These are phyloP conservation scores for Teratosphaeriaceae sp. DNA, from an alignment of 2,329 filamentous ascomycete species.

Conservation along the genomic window DNA sequence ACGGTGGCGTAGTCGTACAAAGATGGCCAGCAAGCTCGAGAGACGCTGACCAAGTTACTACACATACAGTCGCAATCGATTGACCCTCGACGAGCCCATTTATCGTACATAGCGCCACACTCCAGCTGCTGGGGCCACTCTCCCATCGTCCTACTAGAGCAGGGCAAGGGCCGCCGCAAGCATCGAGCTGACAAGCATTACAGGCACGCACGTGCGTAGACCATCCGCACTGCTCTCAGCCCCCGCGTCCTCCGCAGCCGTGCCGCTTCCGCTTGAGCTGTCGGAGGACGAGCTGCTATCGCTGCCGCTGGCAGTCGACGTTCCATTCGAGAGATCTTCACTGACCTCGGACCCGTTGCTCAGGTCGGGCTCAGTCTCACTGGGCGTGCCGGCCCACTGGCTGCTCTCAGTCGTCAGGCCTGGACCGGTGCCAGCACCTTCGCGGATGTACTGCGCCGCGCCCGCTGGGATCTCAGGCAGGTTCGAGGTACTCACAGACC, in stretches of 20 bases:
- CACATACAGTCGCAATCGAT: too few species aligned
- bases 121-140: too few species aligned
- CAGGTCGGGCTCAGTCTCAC: constrained; percentile 39
- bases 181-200: not conserved
- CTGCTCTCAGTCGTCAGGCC: constrained; percentile 45
- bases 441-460: constrained; percentile 49
- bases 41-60: too few species aligned
- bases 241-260: not conserved
- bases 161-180: not conserved
- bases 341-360: constrained; percentile 26
- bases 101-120: too few species aligned
- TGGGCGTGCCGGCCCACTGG: constrained; percentile 43
- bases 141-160: not conserved
- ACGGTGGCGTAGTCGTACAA: too few species aligned
- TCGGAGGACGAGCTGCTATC: not conserved
- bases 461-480: constrained; percentile 52
- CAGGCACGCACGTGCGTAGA: not conserved
- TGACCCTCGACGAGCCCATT: too few species aligned
- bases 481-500: constrained; percentile 45
- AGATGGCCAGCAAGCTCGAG: too few species aligned
- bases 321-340: constrained; percentile 4
- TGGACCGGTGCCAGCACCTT: constrained; percentile 50
- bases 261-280: not conserved
- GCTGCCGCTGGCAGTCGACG: not conserved
- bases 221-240: not conserved